phyloP scores from a whole-genome alignment of 805 yeast genomes.

The Gaillardinia entomophila region DNA sequence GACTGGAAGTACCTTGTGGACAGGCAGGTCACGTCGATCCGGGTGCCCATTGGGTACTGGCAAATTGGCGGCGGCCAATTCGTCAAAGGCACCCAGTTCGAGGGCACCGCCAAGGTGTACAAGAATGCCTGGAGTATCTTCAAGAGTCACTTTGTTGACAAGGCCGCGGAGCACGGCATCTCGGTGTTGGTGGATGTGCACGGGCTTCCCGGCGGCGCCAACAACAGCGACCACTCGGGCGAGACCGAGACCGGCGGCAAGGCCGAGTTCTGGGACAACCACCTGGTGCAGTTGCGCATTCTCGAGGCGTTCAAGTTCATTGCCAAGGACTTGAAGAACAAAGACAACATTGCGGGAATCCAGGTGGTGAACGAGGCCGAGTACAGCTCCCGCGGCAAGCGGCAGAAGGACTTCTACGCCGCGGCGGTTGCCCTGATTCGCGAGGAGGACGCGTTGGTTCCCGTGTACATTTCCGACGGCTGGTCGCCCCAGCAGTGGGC shows the following conservation, averaged over 20 bases:
- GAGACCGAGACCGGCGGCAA: conserved; percentile 38
- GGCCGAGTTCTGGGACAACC: conserved; percentile 61
- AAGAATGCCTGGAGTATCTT: conserved; percentile 66
- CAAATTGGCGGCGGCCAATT: conserved; percentile 61
- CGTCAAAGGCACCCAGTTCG: conserved; percentile 59
- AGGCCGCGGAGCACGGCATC: conserved; percentile 58
- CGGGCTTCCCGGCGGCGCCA: conserved; percentile 91
- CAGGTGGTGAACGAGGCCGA: conserved; percentile 85
- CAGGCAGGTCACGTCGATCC: conserved; percentile 68
- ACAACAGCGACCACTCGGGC: conserved; percentile 81
- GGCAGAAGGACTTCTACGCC: conserved; percentile 56
- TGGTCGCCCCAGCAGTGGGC: conserved; percentile 88
- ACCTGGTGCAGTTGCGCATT: conserved; percentile 38
- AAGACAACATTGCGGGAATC: conserved; percentile 72
- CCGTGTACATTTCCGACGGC: conserved; percentile 83
- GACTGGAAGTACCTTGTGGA: conserved; percentile 77
- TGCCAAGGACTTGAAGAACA: conserved; percentile 49
- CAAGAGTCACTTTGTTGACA: conserved; percentile 45
- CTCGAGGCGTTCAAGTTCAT: conserved; percentile 51
- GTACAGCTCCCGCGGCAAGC: conserved; percentile 45
- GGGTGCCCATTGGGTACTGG: conserved; percentile 94
- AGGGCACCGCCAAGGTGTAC: conserved; percentile 45
- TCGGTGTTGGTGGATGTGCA: conserved; percentile 81
- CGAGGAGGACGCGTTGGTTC: conserved; percentile 47
- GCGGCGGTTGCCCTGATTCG: conserved; percentile 61